Conservation (phyloP, 1,139 yeast genomes). For the Tardiomyces digboiensis region DNA sequence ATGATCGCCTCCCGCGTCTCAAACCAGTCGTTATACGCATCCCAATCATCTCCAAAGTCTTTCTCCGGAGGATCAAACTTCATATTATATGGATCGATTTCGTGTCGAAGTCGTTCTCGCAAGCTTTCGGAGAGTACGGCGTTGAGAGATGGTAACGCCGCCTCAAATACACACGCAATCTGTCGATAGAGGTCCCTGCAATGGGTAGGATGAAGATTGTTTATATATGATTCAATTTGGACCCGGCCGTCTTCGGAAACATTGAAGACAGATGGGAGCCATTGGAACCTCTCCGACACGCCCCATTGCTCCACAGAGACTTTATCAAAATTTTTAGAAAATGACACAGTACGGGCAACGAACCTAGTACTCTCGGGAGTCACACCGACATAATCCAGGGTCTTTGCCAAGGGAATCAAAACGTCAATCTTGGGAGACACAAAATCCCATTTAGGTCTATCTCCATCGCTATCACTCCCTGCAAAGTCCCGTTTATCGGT, state of each 20-base stretch:
- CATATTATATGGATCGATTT: background rate
- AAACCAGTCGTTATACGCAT: background rate
- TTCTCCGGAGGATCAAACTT: background rate
- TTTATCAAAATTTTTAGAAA: background rate
- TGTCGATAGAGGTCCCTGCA: slow-evolving; percentile 21
- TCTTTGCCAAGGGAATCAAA: background rate
- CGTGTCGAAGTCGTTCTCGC: background rate
- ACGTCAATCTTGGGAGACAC: background rate
- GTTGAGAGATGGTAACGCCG: slow-evolving; percentile 28
- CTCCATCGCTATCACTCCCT: background rate
- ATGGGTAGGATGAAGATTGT: slow-evolving; percentile 31
- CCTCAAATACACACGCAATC: slow-evolving; percentile 27
- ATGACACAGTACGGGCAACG: background rate
- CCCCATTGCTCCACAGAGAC: background rate
- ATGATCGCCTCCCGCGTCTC: background rate
- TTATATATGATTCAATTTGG: slow-evolving; percentile 29
- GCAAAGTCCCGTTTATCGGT: background rate
- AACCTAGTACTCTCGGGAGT: background rate
- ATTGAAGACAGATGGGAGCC: slow-evolving; percentile 16
- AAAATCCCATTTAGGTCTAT: background rate
- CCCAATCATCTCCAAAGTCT: background rate
- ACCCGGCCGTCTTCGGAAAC: slow-evolving; percentile 9
- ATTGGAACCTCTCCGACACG: slow-evolving; percentile 9
- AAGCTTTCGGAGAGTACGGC: slow-evolving; percentile 14
- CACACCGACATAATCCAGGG: background rate